phyloP scores from a whole-genome alignment of 2,329 filamentous ascomycete genomes.

The Cucurbitaria berberidis region DNA sequence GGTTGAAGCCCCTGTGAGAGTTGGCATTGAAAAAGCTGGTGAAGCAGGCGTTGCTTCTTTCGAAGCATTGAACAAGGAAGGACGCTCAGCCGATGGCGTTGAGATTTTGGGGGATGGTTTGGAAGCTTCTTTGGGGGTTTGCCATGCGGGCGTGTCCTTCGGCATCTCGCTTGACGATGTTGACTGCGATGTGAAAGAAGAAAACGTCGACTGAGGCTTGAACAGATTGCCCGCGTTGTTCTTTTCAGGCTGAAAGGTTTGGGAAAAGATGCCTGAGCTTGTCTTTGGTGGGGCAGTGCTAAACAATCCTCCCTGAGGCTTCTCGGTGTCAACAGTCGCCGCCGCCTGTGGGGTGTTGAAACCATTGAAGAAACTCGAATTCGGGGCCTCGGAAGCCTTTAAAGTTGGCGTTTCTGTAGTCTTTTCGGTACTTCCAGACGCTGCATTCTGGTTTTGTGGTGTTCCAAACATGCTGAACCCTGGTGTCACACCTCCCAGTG shows the following conservation, averaged over 20 bases:
- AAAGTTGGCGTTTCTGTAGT: slow-evolving; percentile 4
- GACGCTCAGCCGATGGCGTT: slow-evolving; percentile 16
- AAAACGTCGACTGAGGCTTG: slow-evolving; percentile 14
- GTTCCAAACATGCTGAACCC: slow-evolving; percentile 23
- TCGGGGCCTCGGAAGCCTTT: slow-evolving; percentile 21
- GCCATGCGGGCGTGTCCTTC: slow-evolving; percentile 14
- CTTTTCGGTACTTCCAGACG: slow-evolving; percentile 10
- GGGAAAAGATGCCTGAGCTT: slow-evolving; percentile 26
- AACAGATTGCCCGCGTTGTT: slow-evolving; percentile 13
- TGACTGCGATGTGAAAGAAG: slow-evolving; percentile 12
- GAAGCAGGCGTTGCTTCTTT: slow-evolving; percentile 20
- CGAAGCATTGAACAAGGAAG: slow-evolving; percentile 21
- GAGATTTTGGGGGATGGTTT: slow-evolving; percentile 25
- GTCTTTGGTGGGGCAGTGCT: slow-evolving; percentile 28
- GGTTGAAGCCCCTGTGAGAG: slow-evolving; percentile 11
- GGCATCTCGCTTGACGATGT: slow-evolving; percentile 9
- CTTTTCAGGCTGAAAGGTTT: slow-evolving; percentile 21
- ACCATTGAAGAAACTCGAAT: slow-evolving; percentile 25
- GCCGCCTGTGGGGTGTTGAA: slow-evolving; percentile 33
- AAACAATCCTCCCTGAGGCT: slow-evolving; percentile 22
- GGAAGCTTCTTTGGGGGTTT: slow-evolving; percentile 11
- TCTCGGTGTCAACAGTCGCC: slow-evolving; percentile 21
- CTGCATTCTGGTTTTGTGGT: slow-evolving; percentile 15
- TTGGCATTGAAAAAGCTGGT: slow-evolving; percentile 18
- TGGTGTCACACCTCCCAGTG: slow-evolving; percentile 13